Percentiles rank a stretch among this genome's conserved stretches.
These are phyloP conservation scores for Scutellaria minor DNA, from an alignment of 257 asterid genomes.

Conservation along the genomic window DNA sequence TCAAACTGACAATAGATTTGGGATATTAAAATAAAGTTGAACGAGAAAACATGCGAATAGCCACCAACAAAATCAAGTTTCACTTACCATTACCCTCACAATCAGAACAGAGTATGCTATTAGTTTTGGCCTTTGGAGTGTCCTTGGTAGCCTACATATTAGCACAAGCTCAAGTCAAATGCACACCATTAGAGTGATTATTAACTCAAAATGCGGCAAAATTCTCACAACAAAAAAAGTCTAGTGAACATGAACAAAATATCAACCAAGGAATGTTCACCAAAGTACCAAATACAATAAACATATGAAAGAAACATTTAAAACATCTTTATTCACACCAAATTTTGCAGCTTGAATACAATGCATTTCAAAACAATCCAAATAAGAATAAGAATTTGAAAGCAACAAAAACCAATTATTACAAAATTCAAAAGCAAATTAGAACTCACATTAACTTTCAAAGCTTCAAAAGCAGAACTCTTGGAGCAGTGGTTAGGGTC, in stretches of 20 bases:
- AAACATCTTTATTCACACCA: neutral
- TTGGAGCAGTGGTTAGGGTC: constrained; percentile 39
- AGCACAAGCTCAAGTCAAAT: constrained; percentile 22
- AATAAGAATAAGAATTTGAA: neutral
- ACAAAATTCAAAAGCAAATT: constrained; percentile 6
- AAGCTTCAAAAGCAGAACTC: constrained; percentile 39
- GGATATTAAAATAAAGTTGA: neutral
- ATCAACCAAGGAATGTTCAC: neutral
- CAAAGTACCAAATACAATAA: neutral
- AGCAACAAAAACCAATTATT: neutral
- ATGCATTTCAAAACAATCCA: constrained; percentile 7
- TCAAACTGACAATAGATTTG: neutral
- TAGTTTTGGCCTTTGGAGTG: constrained; percentile 38
- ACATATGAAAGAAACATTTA: neutral
- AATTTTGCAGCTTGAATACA: neutral
- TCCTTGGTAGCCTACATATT: constrained; percentile 47
- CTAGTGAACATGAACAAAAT: neutral
- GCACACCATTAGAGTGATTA: neutral
- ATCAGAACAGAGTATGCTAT: constrained; percentile 53
- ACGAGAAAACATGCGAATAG: neutral
- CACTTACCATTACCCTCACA: constrained; percentile 66
- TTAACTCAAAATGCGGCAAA: neutral
- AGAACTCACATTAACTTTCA: constrained; percentile 49
- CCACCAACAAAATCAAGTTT: neutral
- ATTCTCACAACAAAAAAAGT: neutral